Evolutionary conservation across 2,329 filamentous ascomycete species (phyloP).

Genomic region (Colletotrichum zoysiae): DNA sequence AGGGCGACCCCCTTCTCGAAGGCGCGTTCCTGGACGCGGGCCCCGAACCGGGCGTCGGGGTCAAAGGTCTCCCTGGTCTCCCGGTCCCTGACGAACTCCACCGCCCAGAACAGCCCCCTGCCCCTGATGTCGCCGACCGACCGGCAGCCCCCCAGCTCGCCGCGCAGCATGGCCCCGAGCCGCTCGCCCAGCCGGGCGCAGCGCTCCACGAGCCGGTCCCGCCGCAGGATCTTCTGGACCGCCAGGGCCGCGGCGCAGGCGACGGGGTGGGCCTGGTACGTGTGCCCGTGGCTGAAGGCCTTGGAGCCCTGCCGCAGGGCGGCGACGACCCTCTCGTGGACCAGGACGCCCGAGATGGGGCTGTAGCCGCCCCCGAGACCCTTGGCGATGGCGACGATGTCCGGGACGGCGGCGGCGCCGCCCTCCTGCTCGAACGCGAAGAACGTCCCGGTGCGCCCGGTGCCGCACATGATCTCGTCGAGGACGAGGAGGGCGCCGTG

Average conservation of each 20-base stretch:
- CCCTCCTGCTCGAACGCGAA: conserved; percentile 73
- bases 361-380: conserved; percentile 69
- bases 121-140: conserved; percentile 58
- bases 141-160: conserved; percentile 46
- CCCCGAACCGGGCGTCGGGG: conserved; percentile 45
- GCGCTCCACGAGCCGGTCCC: conserved; percentile 51
- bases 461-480: conserved; percentile 77
- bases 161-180: conserved; percentile 47
- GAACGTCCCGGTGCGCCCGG: conserved; percentile 71
- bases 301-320: conserved; percentile 61
- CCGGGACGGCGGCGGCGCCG: conserved; percentile 54
- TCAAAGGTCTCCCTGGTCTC: conserved; percentile 54
- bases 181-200: conserved; percentile 49
- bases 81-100: conserved; percentile 60
- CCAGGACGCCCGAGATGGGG: conserved; percentile 67
- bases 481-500: conserved; percentile 68
- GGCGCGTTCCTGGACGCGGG: conserved; percentile 47
- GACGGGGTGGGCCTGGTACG: conserved; percentile 47
- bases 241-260: conserved; percentile 47
- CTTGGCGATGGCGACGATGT: conserved; percentile 71
- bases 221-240: conserved; percentile 51
- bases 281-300: conserved; percentile 45
- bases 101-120: conserved; percentile 59
- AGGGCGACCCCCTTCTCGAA: conserved; percentile 45
- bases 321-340: conserved; percentile 63